These are phyloP conservation scores for Aspergillus saccharolyticus DNA, from an alignment of 495 filamentous ascomycete species.

Conservation along the genomic window DNA sequence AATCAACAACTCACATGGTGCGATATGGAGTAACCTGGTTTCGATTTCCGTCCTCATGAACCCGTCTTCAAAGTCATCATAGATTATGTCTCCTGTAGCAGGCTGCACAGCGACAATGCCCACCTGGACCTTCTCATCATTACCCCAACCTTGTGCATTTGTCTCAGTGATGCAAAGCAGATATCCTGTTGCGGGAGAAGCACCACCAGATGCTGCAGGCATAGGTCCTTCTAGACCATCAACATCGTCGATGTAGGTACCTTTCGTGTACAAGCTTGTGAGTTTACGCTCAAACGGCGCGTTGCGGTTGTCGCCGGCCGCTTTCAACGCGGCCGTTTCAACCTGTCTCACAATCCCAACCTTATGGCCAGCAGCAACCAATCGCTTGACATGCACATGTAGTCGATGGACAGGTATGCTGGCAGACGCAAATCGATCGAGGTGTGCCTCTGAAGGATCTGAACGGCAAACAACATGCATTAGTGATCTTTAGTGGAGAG, in stretches of 20 bases:
- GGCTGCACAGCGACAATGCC: slow-evolving; percentile 95
- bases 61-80: slow-evolving; percentile 94
- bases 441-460: slow-evolving; percentile 86
- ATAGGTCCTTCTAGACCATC: slow-evolving; percentile 65
- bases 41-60: slow-evolving; percentile 98
- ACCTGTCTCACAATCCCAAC: slow-evolving; percentile 93
- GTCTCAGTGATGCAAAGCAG: slow-evolving; percentile 90
- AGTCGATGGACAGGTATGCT: slow-evolving; percentile 91
- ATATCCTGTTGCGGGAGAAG: slow-evolving; percentile 76
- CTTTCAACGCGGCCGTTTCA: slow-evolving; percentile 98
- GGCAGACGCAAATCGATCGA: slow-evolving; percentile 89
- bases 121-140: slow-evolving; percentile 89
- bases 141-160: slow-evolving; percentile 76
- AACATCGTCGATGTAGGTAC: slow-evolving; percentile 93
- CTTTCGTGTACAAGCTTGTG: slow-evolving; percentile 97
- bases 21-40: slow-evolving; percentile 87
- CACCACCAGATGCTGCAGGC: slow-evolving; percentile 42
- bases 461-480: background rate
- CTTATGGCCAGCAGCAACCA: slow-evolving; percentile 90
- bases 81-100: slow-evolving; percentile 91
- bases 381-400: slow-evolving; percentile 89
- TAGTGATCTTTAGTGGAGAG: background rate
- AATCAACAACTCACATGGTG: slow-evolving; percentile 93
- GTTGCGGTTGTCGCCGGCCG: slow-evolving; percentile 91
- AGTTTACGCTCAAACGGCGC: slow-evolving; percentile 87